Base-by-base conservation (phyloP, 2,329 filamentous ascomycete genomes). In the Scortechinia acanthostroma region DNA sequence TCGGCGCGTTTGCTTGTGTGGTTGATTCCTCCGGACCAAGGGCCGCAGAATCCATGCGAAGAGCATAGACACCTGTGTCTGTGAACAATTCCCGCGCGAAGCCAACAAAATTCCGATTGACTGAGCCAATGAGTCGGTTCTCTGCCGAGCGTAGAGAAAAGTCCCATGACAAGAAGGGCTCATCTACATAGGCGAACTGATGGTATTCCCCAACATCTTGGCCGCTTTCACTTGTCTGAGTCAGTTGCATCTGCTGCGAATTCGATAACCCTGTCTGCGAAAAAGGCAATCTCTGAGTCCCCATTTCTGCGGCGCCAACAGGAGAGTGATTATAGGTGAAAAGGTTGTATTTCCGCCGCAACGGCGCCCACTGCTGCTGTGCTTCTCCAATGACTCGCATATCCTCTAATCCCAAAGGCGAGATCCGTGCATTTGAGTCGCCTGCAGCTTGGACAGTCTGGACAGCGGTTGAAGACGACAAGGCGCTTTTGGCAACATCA, bases 11-110 rank as follows among this genome's bases (percentile, higher is more conserved):
- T 33, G 40, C 47, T 19, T 49, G 21, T 43, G 51, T 40, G 20
- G 51, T 45, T 56, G 60, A 16, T 57, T 63, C 47, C 64, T 62
- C 15, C 63, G 65, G 45, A 60, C 63, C n/a, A 55, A 49, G 45
- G 70, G 59, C 14, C 14, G 76, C 78, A 17, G 76, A 71, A 53
- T 84, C 80, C 78, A 84, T 83, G 13, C 79, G 66, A 15, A 84
- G 58, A 4, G 74, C 77, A 53, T 84, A 84, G 1, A 81, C 74
- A 37, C 80, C 80, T 0, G 77, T 83, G 50, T 83, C 79, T 1
- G 80, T 83, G 56, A 84, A 83, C 16, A 83, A 65, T 50, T 84
- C 79, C 13, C 79, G 66, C 2, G 74, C 78, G 54, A 82, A 80
- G 2, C 79, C 79, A 16, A 60, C 66, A 51, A 83, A 84, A 51